phyloP scores from a whole-genome alignment of 371 early-diverging fungal species.

The Mucor plumbeus region DNA sequence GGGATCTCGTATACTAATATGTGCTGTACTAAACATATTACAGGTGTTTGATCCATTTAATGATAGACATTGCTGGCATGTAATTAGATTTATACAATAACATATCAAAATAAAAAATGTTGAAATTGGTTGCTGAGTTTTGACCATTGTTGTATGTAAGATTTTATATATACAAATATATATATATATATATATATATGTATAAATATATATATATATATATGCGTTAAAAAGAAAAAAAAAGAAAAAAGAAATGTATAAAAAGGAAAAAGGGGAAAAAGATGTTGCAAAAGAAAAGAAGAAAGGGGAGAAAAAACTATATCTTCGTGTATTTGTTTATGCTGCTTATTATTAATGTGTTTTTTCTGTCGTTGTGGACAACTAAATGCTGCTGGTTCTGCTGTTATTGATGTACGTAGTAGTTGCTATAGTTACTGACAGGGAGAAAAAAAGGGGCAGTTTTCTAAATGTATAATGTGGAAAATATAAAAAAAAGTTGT shows the following conservation, averaged over 20 bases:
- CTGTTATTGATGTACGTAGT: not conserved
- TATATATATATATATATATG: not conserved
- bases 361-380: not conserved
- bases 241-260: not conserved
- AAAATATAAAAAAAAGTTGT: not conserved
- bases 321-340: not conserved
- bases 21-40: conserved; percentile 16
- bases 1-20: conserved; percentile 22
- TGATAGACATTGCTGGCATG: conserved; percentile 27
- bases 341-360: not conserved
- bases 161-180: not conserved
- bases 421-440: conserved; percentile 3
- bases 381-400: conserved; percentile 1
- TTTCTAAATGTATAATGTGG: not conserved
- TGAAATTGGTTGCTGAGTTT: not conserved
- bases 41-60: conserved; percentile 22
- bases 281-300: not conserved
- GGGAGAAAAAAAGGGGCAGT: conserved; percentile 9
- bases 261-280: not conserved
- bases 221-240: not conserved
- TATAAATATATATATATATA: not conserved
- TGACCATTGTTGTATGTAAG: not conserved
- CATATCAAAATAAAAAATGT: not conserved
- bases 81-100: not conserved
- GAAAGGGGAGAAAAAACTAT: not conserved